Percentiles rank a stretch among this genome's conserved stretches.
Conservation (phyloP, 1,284 basidiomycete species). For the Ustilago xerochloae region DNA sequence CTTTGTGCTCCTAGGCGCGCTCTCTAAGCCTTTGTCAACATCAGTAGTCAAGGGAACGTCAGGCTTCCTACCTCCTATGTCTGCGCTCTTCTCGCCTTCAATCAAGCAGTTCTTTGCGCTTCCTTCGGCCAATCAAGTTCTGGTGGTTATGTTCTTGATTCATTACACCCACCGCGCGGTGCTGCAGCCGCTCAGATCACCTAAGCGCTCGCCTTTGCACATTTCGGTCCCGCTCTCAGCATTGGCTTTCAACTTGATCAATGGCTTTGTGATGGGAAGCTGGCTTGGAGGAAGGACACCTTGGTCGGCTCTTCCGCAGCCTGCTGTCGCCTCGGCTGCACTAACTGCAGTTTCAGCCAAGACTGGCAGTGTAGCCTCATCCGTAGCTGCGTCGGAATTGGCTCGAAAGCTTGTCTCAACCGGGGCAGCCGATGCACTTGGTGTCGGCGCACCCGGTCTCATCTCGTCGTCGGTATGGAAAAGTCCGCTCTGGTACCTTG, state of each 20-base stretch:
- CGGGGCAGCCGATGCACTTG: constrained; percentile 23
- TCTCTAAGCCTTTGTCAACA: constrained; percentile 71
- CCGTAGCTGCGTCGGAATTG: constrained; percentile 16
- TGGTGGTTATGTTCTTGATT: constrained; percentile 75
- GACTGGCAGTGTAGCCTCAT: constrained; percentile 6
- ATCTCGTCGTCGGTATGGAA: constrained; percentile 61
- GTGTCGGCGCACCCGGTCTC: constrained; percentile 32
- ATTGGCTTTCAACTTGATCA: constrained; percentile 78
- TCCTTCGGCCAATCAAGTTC: constrained; percentile 72
- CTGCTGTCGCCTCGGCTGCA: constrained; percentile 65
- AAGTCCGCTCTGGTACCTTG: constrained; percentile 73
- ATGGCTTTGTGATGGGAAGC: constrained; percentile 78
- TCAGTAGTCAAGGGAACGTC: constrained; percentile 20
- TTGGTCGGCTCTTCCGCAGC: constrained; percentile 40
- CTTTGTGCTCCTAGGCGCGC: constrained; percentile 69
- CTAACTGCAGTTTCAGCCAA: constrained; percentile 22
- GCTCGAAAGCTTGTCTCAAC: constrained; percentile 30
- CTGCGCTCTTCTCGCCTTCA: constrained; percentile 58
- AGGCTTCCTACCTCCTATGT: constrained; percentile 18
- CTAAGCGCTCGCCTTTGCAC: constrained; percentile 82
- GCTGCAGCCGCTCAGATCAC: constrained; percentile 82
- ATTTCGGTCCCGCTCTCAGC: constrained; percentile 75
- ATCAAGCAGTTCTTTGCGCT: constrained; percentile 63
- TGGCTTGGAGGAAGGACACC: constrained; percentile 69
- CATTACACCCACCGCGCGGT: constrained; percentile 88